Percentiles rank a stretch among this genome's conserved stretches.
These are phyloP conservation scores for Fusarium dimerum DNA, from an alignment of 2,329 filamentous ascomycete species.

Conservation along the genomic window DNA sequence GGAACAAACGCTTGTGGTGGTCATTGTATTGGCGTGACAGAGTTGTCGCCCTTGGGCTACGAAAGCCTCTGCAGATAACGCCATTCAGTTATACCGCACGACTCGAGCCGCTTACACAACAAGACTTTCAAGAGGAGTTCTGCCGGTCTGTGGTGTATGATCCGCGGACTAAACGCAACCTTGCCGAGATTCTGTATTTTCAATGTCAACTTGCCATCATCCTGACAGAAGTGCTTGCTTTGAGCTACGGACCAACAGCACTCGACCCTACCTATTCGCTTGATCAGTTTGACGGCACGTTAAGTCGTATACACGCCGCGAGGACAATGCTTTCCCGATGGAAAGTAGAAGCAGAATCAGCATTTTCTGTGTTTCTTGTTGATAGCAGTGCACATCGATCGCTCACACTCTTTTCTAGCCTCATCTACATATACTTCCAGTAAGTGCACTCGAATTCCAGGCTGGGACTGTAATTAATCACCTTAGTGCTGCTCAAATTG, in stretches of 20 bases:
- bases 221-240: conserved; percentile 1
- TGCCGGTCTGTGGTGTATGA: conserved; percentile 3
- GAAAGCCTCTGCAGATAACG: conserved; percentile 5
- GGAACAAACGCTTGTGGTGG: conserved; percentile 13
- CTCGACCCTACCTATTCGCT: conserved; percentile 5
- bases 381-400: conserved; percentile 2
- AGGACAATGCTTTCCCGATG: background rate
- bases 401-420: conserved; percentile 9
- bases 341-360: conserved; percentile 2
- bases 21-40: conserved; percentile 8
- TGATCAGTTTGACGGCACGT: conserved; percentile 1
- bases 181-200: background rate
- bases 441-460: background rate
- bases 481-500: conserved; percentile 15
- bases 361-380: background rate
- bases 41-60: conserved; percentile 2
- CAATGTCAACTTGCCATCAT: conserved; percentile 2
- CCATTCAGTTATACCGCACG: conserved; percentile 4
- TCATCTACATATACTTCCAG: conserved; percentile 16
- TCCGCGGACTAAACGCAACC: background rate
- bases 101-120: background rate
- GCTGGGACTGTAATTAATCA: background rate
- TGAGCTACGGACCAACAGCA: conserved; percentile 1
- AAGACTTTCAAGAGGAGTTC: conserved; percentile 1
- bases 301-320: conserved; percentile 1